A percentile compares a stretch with the other conserved stretches of the same genome.
Evolutionary conservation across 202 grass and related monocot species (phyloP).

Genomic region (Panicum hallii): DNA sequence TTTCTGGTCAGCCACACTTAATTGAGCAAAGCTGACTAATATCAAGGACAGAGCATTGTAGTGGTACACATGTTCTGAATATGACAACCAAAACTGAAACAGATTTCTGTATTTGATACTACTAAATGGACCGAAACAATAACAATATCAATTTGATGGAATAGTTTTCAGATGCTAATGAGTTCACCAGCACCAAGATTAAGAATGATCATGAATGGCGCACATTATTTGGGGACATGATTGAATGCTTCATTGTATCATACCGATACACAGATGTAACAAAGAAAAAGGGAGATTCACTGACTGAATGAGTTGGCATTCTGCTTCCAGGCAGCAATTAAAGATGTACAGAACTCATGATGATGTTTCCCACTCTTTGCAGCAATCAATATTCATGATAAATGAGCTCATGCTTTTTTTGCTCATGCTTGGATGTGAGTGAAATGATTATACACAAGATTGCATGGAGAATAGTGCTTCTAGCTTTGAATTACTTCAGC

Average conservation of each 20-base stretch:
- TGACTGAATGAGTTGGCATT: slow-evolving; percentile 44
- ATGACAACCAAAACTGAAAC: not conserved
- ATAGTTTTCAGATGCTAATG: not conserved
- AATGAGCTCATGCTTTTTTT: slow-evolving; percentile 46
- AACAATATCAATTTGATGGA: not conserved
- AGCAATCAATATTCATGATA: slow-evolving; percentile 42
- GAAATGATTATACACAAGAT: slow-evolving; percentile 41
- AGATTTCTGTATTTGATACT: not conserved
- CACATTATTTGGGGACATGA: slow-evolving; percentile 20
- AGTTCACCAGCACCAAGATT: slow-evolving; percentile 12
- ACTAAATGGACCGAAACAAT: slow-evolving; percentile 1
- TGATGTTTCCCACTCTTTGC: slow-evolving; percentile 26
- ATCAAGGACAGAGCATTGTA: slow-evolving; percentile 4
- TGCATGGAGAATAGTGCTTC: slow-evolving; percentile 39
- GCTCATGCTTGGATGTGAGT: slow-evolving; percentile 37
- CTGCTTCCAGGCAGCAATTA: slow-evolving; percentile 20
- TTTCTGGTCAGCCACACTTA: not conserved
- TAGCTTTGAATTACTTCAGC: slow-evolving; percentile 37
- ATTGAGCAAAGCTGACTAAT: not conserved
- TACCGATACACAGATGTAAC: slow-evolving; percentile 15
- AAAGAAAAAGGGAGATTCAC: slow-evolving; percentile 37
- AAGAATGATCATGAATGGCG: slow-evolving; percentile 2
- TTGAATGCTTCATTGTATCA: slow-evolving; percentile 21
- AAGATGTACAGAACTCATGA: slow-evolving; percentile 34
- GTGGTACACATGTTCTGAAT: slow-evolving; percentile 1